Conservation (phyloP, 805 yeast species). For the Cyberlindnera japonica region DNA sequence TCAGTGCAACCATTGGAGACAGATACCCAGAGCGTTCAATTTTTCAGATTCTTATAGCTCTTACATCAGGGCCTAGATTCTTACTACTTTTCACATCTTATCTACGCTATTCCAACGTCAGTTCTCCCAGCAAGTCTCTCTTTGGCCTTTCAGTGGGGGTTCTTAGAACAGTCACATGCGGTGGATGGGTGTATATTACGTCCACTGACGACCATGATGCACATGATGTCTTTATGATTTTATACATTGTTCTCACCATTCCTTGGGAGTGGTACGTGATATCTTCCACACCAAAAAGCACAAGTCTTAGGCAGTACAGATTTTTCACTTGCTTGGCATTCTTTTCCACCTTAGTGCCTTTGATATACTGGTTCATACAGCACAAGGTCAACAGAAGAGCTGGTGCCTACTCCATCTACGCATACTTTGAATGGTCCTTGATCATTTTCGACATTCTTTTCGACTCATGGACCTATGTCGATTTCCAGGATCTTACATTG, state of each 20-base stretch:
- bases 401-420: conserved; percentile 95
- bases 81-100: conserved; percentile 52
- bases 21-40: conserved; percentile 92
- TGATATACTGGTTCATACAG: conserved; percentile 84
- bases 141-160: conserved; percentile 60
- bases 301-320: conserved; percentile 49
- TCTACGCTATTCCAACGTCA: conserved; percentile 40
- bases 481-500: conserved; percentile 62
- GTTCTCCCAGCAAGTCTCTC: conserved; percentile 32
- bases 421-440: conserved; percentile 92
- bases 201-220: conserved; percentile 96
- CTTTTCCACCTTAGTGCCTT: conserved; percentile 71
- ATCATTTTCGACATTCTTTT: conserved; percentile 80
- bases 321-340: conserved; percentile 54
- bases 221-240: conserved; percentile 94
- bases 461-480: conserved; percentile 74
- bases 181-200: conserved; percentile 98
- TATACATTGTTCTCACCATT: conserved; percentile 80
- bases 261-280: conserved; percentile 83
- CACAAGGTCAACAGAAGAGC: conserved; percentile 84
- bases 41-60: conserved; percentile 86
- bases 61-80: conserved; percentile 92
- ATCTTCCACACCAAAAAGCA: conserved; percentile 45
- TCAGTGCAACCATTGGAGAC: conserved; percentile 95
- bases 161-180: conserved; percentile 89